Evolutionary conservation across 768 basidiomycete species (phyloP).

Genomic region (Suillus clintonianus): DNA sequence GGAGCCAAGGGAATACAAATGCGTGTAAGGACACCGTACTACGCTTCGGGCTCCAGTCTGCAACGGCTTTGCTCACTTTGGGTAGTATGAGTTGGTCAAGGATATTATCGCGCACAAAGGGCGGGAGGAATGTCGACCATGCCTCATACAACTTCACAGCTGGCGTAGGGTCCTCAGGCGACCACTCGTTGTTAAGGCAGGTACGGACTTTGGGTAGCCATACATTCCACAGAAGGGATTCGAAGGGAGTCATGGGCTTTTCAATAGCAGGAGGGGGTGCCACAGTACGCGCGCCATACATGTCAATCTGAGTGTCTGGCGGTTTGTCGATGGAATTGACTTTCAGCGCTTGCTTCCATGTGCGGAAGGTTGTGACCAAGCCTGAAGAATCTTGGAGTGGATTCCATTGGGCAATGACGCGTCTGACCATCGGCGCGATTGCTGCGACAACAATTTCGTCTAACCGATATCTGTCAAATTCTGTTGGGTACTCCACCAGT

Average conservation of each 20-base stretch:
- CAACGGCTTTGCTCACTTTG: conserved; percentile 82
- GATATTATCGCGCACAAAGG: conserved; percentile 91
- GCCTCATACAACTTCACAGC: conserved; percentile 84
- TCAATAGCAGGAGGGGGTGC: conserved; percentile 39
- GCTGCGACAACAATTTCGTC: conserved; percentile 95
- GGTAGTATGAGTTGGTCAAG: conserved; percentile 95
- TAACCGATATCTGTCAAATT: conserved; percentile 77
- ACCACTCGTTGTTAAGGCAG: conserved; percentile 94
- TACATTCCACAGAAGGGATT: conserved; percentile 89
- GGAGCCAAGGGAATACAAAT: conserved; percentile 95
- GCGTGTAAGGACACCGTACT: conserved; percentile 64
- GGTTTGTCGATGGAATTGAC: conserved; percentile 50
- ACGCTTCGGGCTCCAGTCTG: conserved; percentile 76
- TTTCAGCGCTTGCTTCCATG: conserved; percentile 70
- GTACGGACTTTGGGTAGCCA: conserved; percentile 97
- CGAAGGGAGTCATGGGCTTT: conserved; percentile 89
- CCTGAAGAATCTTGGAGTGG: conserved; percentile 77
- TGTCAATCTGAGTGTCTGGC: conserved; percentile 48
- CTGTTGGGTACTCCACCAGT: conserved; percentile 64
- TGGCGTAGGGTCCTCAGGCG: conserved; percentile 66
- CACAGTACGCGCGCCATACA: conserved; percentile 52
- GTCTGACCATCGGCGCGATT: conserved; percentile 77
- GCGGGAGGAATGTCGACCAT: conserved; percentile 86
- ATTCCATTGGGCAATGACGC: conserved; percentile 76
- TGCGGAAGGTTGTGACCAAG: conserved; percentile 64